Conservation (phyloP, 495 filamentous ascomycete genomes). For the Podospora pseudopauciseta region DNA sequence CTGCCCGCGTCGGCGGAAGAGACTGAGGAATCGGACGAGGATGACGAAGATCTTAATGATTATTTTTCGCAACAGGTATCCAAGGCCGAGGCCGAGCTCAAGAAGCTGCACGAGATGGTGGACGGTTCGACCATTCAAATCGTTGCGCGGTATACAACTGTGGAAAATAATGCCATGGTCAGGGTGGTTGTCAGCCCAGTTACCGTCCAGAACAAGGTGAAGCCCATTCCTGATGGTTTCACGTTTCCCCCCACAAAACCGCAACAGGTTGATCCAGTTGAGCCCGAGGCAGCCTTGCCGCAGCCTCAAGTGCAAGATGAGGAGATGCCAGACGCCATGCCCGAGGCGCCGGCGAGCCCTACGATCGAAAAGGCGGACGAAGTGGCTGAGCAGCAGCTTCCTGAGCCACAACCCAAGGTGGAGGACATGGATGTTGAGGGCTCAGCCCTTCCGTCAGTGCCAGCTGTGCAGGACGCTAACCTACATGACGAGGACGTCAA, state of each 20-base stretch:
- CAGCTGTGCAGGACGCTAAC: conserved; percentile 27
- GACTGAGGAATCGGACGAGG: conserved; percentile 36
- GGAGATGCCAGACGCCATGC: conserved; percentile 19
- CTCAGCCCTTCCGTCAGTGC: conserved; percentile 29
- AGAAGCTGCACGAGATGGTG: conserved; percentile 33
- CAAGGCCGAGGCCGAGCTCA: conserved; percentile 41
- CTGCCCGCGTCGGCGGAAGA: background rate
- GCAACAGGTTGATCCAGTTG: background rate
- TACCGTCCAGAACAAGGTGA: background rate
- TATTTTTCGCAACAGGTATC: conserved; percentile 47
- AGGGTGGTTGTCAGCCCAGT: conserved; percentile 32
- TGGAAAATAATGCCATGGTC: conserved; percentile 34
- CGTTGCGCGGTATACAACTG: conserved; percentile 31
- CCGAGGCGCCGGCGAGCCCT: conserved; percentile 28
- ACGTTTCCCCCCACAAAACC: conserved; percentile 24
- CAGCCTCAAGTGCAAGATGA: background rate
- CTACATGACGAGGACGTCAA: conserved; percentile 30
- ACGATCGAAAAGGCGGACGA: conserved; percentile 32
- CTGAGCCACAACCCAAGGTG: conserved; percentile 35
- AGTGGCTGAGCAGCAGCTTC: conserved; percentile 7
- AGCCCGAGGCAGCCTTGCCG: background rate
- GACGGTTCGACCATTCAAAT: conserved; percentile 24
- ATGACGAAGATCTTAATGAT: conserved; percentile 50
- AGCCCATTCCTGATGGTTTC: conserved; percentile 23
- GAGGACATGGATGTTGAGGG: conserved; percentile 41